Evolutionary conservation across 352 stramenopile species (phyloP).

Genomic region (Lagenidium giganteum): DNA sequence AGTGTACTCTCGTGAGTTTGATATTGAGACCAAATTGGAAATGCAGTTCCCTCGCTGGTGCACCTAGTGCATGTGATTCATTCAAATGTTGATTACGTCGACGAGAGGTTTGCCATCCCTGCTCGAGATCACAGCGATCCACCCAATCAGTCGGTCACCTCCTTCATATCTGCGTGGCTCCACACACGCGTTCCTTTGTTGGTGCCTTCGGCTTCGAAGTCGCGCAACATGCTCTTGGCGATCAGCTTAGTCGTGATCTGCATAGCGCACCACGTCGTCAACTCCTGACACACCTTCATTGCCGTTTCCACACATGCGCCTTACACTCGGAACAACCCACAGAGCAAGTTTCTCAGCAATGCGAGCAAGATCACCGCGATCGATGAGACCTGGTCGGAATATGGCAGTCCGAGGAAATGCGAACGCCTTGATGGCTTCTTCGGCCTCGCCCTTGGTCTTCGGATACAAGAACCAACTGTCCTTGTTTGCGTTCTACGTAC

Average conservation of each 20-base stretch:
- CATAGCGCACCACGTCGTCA: constrained; percentile 1
- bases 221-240: constrained; percentile 59
- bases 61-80: too few species aligned
- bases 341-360: constrained; percentile 42
- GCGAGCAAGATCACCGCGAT: constrained; percentile 50
- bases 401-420: constrained; percentile 45
- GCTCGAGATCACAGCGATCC: too few species aligned
- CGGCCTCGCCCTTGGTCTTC: constrained; percentile 68
- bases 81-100: too few species aligned
- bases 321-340: constrained; percentile 46
- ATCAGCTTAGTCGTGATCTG: constrained; percentile 44
- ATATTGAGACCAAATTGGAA: too few species aligned
- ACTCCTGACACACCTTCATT: too few species aligned
- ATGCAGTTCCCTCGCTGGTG: too few species aligned
- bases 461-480: constrained; percentile 78
- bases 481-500: constrained; percentile 35
- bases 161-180: constrained; percentile 49
- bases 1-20: too few species aligned
- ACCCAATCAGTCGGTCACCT: too few species aligned
- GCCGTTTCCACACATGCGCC: too few species aligned
- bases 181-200: constrained; percentile 33
- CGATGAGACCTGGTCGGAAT: constrained; percentile 54
- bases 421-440: constrained; percentile 59
- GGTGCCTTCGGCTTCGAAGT: constrained; percentile 56
- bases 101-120: too few species aligned